Evolutionary conservation across 495 filamentous ascomycete genomes (phyloP), one percentile per base, ranked within the genome.

Genomic region (Penicillium robsamsonii): DNA sequence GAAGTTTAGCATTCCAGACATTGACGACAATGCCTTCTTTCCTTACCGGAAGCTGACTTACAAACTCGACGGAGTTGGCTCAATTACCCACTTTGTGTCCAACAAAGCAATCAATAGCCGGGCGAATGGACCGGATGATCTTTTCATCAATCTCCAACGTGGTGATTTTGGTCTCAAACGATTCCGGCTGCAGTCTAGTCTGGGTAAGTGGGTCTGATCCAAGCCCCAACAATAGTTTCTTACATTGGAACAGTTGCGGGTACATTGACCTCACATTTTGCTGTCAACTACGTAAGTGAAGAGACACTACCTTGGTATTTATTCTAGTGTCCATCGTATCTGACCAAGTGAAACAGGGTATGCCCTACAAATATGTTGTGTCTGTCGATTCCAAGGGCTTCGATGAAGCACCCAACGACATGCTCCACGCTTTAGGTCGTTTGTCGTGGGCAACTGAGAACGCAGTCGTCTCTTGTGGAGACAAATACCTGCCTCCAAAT

Each of bases 321-420:
- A n/a, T n/a, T n/a, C 56, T 69, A 35, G 65, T 50, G 24, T 15
- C 12, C 20, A 22, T 33, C 6, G 3, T 18, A 24, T 20, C 56
- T 29, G 5, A 53, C 44, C 24, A 50, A 17, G 57, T 22, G 4
- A 9, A 2, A 20, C 58, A 91, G 84, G 91, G 91, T 0, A 87
- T 89, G 49, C 86, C 85, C 0, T 96, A 96, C 65, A 92, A 95
- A 58, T 96, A 86, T 58, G 80, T 89, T 12, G 88, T 90, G 2
- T 70, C 79, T 6, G 84, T 90, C 3, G 72, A 84, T 10, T 87
- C 86, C 0, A 82, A 69, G 43, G 74, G 72, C 3, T 92, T 96
- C 53, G 62, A 71, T 3, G 78, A 86, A 15, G 87, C 89, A 0
- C 82, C 83, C 0, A 55, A 68, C 7, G 72, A 75, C 0, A 75